Evolutionary conservation across 192 early-diverging fungal genomes (phyloP), one percentile per base, ranked within the genome.

Genomic region (Thoreauomyces humboldtii): DNA sequence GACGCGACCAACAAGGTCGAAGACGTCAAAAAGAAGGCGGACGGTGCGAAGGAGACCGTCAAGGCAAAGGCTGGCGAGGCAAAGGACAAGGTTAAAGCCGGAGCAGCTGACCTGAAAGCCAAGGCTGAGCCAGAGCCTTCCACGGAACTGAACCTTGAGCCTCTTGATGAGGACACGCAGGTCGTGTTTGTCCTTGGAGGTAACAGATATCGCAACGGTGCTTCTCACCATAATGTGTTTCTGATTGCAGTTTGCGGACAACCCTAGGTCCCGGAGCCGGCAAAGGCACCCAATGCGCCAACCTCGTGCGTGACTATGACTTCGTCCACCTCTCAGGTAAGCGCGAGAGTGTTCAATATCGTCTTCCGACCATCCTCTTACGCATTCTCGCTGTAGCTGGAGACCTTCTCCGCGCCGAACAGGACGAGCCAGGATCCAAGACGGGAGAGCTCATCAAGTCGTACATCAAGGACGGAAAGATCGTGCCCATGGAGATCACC

Each of bases 401-500:
- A 38, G 97, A 98, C 72, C 81, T 99, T 15, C 80, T 99, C 29
- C 89, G 97, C 46, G 94, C 81, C 24, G 97, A 99, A 68, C 91
- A 91, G 65, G 76, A 89, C 61, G 87, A 92, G 33, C 63, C 74
- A 21, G 88, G 83, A 14, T 95, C 93, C 12, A 78, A 90, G 53
- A 91, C 90, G 72, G 95, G 94, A 43, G 91, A 93, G 55, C 73
- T 98, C 53, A 99, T 99, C 76, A 88, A 88, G 58, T 87, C 76
- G 43, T 93, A 89, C 69, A 98, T 99, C 65, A 88, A 86, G 37
- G 93, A 95, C 61, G 96, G 96, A 29, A 69, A 91, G 61, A 98
- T 98, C 73, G 97, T 99, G 12, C 97, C 95, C 24, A 88, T 89
- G 80, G 91, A 93, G 67, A 92, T 99, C 56, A 98, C 95, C 5